Conservation (phyloP, 495 filamentous ascomycete genomes). For the Lepidopterella palustris region DNA sequence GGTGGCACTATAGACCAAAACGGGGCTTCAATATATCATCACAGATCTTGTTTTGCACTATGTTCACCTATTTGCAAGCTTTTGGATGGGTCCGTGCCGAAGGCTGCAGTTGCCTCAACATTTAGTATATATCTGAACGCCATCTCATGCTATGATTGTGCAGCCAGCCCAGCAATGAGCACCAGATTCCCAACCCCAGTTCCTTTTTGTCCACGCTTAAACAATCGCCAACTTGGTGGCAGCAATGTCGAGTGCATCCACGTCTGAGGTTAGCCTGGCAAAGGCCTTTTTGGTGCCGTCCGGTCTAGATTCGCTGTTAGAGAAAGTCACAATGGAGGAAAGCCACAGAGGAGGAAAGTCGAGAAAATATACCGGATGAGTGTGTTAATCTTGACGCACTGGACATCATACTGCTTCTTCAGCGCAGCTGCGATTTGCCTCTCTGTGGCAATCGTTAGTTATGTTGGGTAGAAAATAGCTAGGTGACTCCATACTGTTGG, state of each 20-base stretch:
- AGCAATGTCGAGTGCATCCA: conserved; percentile 98
- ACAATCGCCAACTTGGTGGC: conserved; percentile 98
- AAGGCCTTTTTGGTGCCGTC: conserved; percentile 99
- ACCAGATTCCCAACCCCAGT: neutral
- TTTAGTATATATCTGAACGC: neutral
- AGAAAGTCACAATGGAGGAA: neutral
- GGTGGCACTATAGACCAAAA: too few relatives aligned
- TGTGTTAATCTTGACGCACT: conserved; percentile 97
- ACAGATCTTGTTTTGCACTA: too few relatives aligned
- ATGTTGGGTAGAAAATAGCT: too few relatives aligned
- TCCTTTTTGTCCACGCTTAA: conserved; percentile 42
- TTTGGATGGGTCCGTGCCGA: neutral
- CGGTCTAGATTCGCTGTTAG: conserved; percentile 41
- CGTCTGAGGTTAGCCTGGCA: conserved; percentile 86
- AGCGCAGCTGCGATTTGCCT: conserved; percentile 96
- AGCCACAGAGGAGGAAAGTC: neutral
- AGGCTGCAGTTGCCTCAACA: neutral
- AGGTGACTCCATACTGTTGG: too few relatives aligned
- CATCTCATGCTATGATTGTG: neutral
- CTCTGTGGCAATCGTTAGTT: too few relatives aligned
- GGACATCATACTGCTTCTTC: conserved; percentile 99
- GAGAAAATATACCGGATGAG: conserved; percentile 57
- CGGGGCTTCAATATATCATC: too few relatives aligned
- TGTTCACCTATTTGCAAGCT: neutral
- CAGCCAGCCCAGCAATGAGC: neutral